Evolutionary conservation across 805 yeast genomes (phyloP), one percentile per base, ranked within the genome.

Genomic region (Candida alai): DNA sequence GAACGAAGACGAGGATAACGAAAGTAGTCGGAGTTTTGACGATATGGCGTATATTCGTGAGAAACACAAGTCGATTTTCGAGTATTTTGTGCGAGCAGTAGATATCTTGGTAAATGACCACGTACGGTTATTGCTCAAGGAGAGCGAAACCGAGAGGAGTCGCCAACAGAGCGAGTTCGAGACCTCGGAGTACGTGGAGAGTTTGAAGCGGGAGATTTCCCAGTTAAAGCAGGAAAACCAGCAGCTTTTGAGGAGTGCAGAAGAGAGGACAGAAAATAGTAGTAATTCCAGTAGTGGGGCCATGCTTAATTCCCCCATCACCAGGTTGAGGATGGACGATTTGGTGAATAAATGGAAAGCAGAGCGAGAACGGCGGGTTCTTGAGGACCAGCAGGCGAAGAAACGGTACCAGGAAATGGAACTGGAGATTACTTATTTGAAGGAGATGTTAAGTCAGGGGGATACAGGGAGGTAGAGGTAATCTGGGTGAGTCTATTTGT

Each of bases 361-460:
- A 5, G 89, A 84, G 42, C 63, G 87, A 40, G 93, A 83, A 52
- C 73, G 83, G 13, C 58, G 88, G 19, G 73, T 73, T 14, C 65
- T 77, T 36, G 89, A 83, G 44, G 66, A 68, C 34, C 67, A 67
- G 23, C 79, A 80, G 23, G 75, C 83, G 2, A 65, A 69, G 30
- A 54, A 58, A 28, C 56, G 81, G 28, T 64, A 80, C 4, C 49
- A 53, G 13, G 78, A 74, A 35, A 49, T 82, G 21, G 86, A 80
- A 42, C 38, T 48, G 20, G 87, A 81, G 44, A 78, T 77, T 46
- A 55, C 52, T 12, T 50, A 58, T 13, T 47, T 78, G 11, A 35
- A 47, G 25, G 42, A 42, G n/a, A 36, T 36, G n/a, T n/a, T n/a
- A n/a, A 24, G 27, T 35, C 29, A 30, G 16, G n/a, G 19, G 19